phyloP scores from a whole-genome alignment of 2,329 filamentous ascomycete species.

The Rutstroemia sp. region DNA sequence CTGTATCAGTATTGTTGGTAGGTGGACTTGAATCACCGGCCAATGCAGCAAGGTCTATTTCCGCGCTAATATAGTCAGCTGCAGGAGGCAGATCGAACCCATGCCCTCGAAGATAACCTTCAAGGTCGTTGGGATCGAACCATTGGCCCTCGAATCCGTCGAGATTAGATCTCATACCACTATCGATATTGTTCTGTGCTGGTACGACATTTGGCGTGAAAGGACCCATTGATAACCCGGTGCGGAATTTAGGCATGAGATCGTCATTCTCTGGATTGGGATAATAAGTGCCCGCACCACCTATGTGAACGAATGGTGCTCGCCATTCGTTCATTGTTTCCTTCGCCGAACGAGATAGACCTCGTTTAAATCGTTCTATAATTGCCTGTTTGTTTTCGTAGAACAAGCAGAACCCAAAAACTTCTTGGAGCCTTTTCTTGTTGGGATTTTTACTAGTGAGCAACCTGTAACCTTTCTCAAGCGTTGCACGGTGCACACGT shows the following conservation, averaged over 20 bases:
- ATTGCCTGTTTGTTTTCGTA: slow-evolving; percentile 48
- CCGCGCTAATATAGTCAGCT: slow-evolving; percentile 52
- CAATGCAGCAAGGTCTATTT: slow-evolving; percentile 37
- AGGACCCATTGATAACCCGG: slow-evolving; percentile 41
- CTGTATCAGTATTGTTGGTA: slow-evolving; percentile 14
- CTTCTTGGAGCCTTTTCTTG: slow-evolving; percentile 41
- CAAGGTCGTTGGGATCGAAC: slow-evolving; percentile 70
- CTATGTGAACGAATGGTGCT: slow-evolving; percentile 57
- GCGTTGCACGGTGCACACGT: slow-evolving; percentile 56
- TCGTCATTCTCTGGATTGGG: slow-evolving; percentile 24
- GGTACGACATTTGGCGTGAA: slow-evolving; percentile 36
- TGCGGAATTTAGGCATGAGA: slow-evolving; percentile 24
- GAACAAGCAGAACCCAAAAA: slow-evolving; percentile 64
- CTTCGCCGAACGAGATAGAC: slow-evolving; percentile 14
- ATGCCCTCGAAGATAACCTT: slow-evolving; percentile 60
- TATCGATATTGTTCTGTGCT: slow-evolving; percentile 38
- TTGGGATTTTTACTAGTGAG: slow-evolving; percentile 44
- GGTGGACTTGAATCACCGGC: slow-evolving; percentile 9
- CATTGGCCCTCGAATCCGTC: slow-evolving; percentile 66
- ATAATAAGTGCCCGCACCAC: slow-evolving; percentile 62
- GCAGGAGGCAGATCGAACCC: slow-evolving; percentile 55
- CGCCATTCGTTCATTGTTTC: slow-evolving; percentile 51
- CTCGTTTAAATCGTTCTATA: slow-evolving; percentile 32
- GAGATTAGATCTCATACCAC: slow-evolving; percentile 44
- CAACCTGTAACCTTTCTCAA: slow-evolving; percentile 56